phyloP scores from a whole-genome alignment of 495 filamentous ascomycete species.

The Geoglossum glabrum region DNA sequence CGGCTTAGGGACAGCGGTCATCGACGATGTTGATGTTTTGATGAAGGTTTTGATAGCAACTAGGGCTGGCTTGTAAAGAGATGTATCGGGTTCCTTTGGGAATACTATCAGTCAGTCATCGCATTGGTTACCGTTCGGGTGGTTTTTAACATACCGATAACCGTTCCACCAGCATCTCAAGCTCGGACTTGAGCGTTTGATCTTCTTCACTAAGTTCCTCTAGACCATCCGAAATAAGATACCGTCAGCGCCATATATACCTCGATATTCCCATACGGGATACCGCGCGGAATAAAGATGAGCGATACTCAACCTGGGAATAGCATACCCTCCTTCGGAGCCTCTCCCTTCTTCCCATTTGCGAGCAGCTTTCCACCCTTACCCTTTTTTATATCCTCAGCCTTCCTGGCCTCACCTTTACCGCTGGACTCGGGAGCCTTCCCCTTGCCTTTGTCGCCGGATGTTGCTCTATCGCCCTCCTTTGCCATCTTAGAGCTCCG shows the following conservation, averaged over 20 bases:
- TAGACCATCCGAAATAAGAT: conserved; percentile 7
- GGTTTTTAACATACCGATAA: conserved; percentile 44
- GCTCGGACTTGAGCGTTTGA: conserved; percentile 90
- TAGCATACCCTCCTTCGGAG: conserved; percentile 31
- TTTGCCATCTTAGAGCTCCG: conserved; percentile 46
- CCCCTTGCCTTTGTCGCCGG: conserved; percentile 86
- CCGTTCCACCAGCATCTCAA: conserved; percentile 95
- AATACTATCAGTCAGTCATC: conserved; percentile 5
- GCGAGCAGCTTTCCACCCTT: conserved; percentile 44
- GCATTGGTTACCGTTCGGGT: conserved; percentile 9
- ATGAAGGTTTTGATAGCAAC: conserved; percentile 94
- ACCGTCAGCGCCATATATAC: neutral
- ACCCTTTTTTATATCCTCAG: conserved; percentile 43
- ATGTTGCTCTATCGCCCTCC: conserved; percentile 68
- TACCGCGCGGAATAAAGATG: neutral
- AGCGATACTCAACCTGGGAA: neutral
- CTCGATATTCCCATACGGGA: neutral
- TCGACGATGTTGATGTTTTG: conserved; percentile 95
- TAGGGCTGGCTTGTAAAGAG: conserved; percentile 77
- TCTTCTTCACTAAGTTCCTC: conserved; percentile 97
- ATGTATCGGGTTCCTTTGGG: conserved; percentile 58
- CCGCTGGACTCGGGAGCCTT: conserved; percentile 51
- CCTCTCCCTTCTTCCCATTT: conserved; percentile 55
- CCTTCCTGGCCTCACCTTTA: conserved; percentile 37
- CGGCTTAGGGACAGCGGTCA: conserved; percentile 97